phyloP scores from a whole-genome alignment of 495 filamentous ascomycete species.

The Penicillium crystallinum region DNA sequence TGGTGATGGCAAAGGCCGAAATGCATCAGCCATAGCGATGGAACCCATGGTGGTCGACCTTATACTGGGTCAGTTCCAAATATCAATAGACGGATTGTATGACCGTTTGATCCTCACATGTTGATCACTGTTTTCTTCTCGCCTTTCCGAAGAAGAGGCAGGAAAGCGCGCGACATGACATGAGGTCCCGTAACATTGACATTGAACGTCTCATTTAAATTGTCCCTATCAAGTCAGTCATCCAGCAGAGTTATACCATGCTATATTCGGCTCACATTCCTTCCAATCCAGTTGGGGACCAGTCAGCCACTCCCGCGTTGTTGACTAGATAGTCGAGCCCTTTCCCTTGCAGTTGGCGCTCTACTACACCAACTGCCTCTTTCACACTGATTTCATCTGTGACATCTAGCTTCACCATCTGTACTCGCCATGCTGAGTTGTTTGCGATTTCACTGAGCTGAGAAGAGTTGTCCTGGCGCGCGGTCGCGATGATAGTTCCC shows the following conservation, averaged over 20 bases:
- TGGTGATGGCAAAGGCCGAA: slow-evolving; percentile 22
- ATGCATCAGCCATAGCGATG: slow-evolving; percentile 23
- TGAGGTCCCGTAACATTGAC: slow-evolving; percentile 44
- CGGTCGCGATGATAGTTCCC: slow-evolving; percentile 32
- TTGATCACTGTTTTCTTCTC: slow-evolving; percentile 43
- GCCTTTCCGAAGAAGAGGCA: slow-evolving; percentile 44
- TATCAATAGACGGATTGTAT: neutral
- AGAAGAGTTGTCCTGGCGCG: slow-evolving; percentile 25
- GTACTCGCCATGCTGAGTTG: slow-evolving; percentile 28
- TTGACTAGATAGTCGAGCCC: slow-evolving; percentile 50
- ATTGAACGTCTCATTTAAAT: slow-evolving; percentile 36
- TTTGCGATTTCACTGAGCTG: slow-evolving; percentile 21
- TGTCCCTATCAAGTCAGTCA: slow-evolving; percentile 18
- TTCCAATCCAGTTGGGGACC: slow-evolving; percentile 20
- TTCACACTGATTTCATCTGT: slow-evolving; percentile 36
- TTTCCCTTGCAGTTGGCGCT: slow-evolving; percentile 33
- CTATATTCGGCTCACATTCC: slow-evolving; percentile 25
- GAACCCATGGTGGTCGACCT: slow-evolving; percentile 43
- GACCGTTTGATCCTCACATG: slow-evolving; percentile 26
- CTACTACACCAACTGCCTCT: slow-evolving; percentile 33
- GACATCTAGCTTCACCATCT: slow-evolving; percentile 44
- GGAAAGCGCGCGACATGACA: slow-evolving; percentile 36
- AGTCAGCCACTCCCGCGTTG: slow-evolving; percentile 38
- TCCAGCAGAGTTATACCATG: neutral
- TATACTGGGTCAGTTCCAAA: neutral